Evolutionary conservation across 2,329 filamentous ascomycete species (phyloP).

Genomic region (Fusarium napiforme): DNA sequence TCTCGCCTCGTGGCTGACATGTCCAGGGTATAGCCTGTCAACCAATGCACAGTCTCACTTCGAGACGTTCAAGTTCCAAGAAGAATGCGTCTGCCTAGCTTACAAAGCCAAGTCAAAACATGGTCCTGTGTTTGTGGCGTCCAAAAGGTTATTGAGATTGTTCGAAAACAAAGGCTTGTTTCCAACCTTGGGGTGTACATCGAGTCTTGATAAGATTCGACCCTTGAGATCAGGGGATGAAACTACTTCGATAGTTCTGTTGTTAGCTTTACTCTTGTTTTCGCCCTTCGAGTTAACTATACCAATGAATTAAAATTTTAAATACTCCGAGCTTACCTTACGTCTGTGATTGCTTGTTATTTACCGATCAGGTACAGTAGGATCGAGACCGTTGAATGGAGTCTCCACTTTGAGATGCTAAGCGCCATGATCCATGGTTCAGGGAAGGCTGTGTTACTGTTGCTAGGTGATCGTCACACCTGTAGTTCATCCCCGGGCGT

Average conservation of each 20-base stretch:
- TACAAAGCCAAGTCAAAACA: background rate
- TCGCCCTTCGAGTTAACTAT: background rate
- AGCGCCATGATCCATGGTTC: conserved; percentile 10
- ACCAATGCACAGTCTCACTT: background rate
- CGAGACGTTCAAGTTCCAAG: background rate
- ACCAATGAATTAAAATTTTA: background rate
- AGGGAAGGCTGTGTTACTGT: conserved; percentile 8
- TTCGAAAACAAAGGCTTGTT: background rate
- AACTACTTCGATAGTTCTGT: background rate
- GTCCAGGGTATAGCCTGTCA: conserved; percentile 16
- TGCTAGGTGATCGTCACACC: conserved; percentile 15
- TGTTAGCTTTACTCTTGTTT: background rate
- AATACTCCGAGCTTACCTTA: conserved; percentile 2
- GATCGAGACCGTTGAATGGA: conserved; percentile 7
- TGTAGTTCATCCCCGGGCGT: background rate
- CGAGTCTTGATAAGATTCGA: background rate
- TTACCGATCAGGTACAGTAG: background rate
- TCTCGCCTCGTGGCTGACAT: conserved; percentile 9
- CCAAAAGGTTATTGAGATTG: background rate
- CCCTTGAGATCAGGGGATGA: background rate
- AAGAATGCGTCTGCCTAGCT: background rate
- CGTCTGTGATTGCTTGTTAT: conserved; percentile 19
- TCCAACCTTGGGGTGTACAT: background rate
- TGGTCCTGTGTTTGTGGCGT: background rate
- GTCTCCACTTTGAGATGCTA: conserved; percentile 14